Base-by-base conservation (phyloP, 495 filamentous ascomycete genomes). In the Xanthoparmelia taractica region DNA sequence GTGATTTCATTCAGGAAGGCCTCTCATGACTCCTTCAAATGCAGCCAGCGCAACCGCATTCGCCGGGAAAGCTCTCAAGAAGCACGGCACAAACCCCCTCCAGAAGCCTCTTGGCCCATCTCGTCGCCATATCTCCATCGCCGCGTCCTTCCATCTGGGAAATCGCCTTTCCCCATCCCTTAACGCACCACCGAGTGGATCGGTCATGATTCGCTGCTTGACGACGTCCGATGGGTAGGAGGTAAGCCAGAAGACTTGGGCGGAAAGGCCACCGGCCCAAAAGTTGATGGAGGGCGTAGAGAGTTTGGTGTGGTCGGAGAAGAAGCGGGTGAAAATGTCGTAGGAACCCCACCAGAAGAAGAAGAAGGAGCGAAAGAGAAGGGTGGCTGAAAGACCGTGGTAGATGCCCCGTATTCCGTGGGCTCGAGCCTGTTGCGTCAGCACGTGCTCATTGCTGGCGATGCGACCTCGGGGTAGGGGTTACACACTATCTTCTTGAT, bases 281-380 rank as follows among this genome's bases (percentile, higher is more conserved):
- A 98, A 98, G 70, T 97, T 97, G 66, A 97, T 80, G 2, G 84
- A 84, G 10, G 92, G 90, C 1, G 85, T 83, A 25, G 87, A 89
- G 62, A 96, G 76, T n/a, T 57, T 75, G 20, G 91, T 96, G 56
- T 83, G 76, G 29, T 83, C 73, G 45, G 80, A 73, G 70, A 98
- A 76, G 63, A 80, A 71, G 25, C 84, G 78, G 20, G 89, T 89
- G 62, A 97, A 79, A 25, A 96, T 59, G 66, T 96, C 92, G 75
- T 98, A 98, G 41, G 84, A 86, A 15, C 87, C 87, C 94, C 94
- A 98, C 93, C 91, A 96, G 77, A 88, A 94, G 81, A 96, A 96
- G 80, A 98, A 98, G 74, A 91, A 95, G 8, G 86, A 84, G 29
- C 94, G 82, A 77, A 97, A 97, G 58, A 98, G 68, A 37, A 97